Evolutionary conservation across 139 green algal genomes (phyloP).

Genomic region (Astrephomene gubernaculifera): DNA sequence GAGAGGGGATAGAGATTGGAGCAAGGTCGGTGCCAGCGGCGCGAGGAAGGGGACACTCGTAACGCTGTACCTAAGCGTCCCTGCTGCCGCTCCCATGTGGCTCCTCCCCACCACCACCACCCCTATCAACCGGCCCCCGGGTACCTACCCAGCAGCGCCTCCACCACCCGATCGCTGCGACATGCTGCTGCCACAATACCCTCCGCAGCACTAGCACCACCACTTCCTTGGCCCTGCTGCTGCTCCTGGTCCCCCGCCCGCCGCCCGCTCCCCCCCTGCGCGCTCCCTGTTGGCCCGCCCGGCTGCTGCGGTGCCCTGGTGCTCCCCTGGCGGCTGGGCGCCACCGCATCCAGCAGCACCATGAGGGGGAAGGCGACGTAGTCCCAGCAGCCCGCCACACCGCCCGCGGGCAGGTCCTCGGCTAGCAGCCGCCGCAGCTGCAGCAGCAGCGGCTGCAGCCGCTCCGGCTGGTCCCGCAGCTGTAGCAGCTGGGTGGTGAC

Average conservation of each 20-base stretch:
- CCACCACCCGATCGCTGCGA: conserved; percentile 65
- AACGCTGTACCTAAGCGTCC: neutral
- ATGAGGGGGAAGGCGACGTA: conserved; percentile 82
- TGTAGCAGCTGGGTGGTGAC: conserved; percentile 72
- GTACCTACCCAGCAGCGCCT: conserved; percentile 56
- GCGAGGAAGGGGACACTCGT: too few relatives aligned
- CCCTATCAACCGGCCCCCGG: neutral
- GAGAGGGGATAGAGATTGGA: too few relatives aligned
- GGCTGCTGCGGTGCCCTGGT: neutral
- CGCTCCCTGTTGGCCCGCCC: neutral
- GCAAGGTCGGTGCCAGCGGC: too few relatives aligned
- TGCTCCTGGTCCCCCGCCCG: neutral
- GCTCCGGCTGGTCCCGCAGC: conserved; percentile 50
- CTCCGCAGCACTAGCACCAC: neutral
- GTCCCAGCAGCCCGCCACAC: conserved; percentile 70
- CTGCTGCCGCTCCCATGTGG: neutral
- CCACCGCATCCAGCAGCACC: conserved; percentile 69
- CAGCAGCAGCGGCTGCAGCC: conserved; percentile 46
- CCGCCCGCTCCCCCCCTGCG: neutral
- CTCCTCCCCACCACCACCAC: neutral
- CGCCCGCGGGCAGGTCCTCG: conserved; percentile 21
- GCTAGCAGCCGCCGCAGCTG: conserved; percentile 20
- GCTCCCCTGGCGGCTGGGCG: neutral
- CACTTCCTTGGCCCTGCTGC: too few relatives aligned
- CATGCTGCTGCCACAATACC: conserved; percentile 21